phyloP scores from a whole-genome alignment of 495 filamentous ascomycete species.

The Pyrenopolyporus hunteri region DNA sequence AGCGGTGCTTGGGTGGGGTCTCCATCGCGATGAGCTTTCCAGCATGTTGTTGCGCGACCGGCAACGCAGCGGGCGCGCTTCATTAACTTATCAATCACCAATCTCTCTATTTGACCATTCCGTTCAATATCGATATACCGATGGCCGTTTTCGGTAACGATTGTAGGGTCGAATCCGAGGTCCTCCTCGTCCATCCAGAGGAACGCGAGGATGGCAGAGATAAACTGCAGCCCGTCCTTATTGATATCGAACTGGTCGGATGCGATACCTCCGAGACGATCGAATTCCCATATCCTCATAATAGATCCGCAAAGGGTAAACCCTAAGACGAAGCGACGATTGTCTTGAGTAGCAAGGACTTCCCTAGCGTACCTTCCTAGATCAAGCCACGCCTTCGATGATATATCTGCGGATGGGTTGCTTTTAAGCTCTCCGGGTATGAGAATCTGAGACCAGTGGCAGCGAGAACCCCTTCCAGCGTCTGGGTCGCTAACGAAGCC shows the following conservation, averaged over 20 bases:
- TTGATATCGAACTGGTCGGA: conserved; percentile 56
- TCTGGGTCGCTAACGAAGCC: neutral
- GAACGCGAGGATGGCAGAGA: conserved; percentile 52
- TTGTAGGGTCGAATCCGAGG: conserved; percentile 55
- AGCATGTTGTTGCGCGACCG: neutral
- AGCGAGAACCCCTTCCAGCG: neutral
- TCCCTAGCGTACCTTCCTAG: conserved; percentile 52
- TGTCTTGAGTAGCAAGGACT: conserved; percentile 54
- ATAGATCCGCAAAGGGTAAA: conserved; percentile 33
- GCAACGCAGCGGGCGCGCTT: neutral
- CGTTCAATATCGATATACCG: neutral
- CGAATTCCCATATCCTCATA: conserved; percentile 53
- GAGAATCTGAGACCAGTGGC: conserved; percentile 43
- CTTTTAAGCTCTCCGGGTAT: conserved; percentile 56
- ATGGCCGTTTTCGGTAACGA: conserved; percentile 5
- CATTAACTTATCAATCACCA: no score
- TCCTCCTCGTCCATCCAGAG: conserved; percentile 55
- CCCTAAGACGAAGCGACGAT: conserved; percentile 51
- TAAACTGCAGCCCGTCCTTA: conserved; percentile 52
- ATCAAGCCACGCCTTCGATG: conserved; percentile 46
- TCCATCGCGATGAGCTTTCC: neutral
- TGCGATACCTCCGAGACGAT: conserved; percentile 54
- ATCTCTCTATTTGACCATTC: no score
- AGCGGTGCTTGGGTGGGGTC: neutral
- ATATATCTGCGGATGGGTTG: conserved; percentile 48